Evolutionary conservation across 352 stramenopile genomes (phyloP).

Genomic region (Phytopythium chamaehyphon): DNA sequence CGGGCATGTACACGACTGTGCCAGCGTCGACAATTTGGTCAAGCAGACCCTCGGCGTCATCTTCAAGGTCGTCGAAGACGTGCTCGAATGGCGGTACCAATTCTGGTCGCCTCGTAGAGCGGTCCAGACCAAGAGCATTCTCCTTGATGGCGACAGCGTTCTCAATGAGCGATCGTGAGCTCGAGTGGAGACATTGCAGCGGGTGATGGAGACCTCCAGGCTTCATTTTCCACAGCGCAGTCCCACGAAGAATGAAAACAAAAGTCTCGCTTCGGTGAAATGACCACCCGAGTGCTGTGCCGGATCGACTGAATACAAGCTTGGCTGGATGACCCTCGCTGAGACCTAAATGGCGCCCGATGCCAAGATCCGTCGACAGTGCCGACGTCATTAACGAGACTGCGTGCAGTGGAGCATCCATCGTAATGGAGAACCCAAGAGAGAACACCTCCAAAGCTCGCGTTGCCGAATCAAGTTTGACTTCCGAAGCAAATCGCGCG

Average conservation of each 20-base stretch:
- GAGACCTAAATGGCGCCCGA: conserved; percentile 22
- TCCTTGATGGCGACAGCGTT: conserved; percentile 15
- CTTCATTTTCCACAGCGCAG: conserved; percentile 23
- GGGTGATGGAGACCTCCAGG: conserved; percentile 17
- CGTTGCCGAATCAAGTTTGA: conserved; percentile 9
- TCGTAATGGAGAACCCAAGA: conserved; percentile 17
- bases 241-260: conserved; percentile 34
- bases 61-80: conserved; percentile 20
- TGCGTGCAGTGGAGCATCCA: conserved; percentile 18
- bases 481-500: conserved; percentile 5
- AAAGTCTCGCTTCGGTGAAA: conserved; percentile 34
- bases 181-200: conserved; percentile 17
- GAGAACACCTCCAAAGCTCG: conserved; percentile 14
- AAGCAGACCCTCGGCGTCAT: not conserved
- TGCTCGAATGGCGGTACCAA: conserved; percentile 15
- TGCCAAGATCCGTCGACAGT: conserved; percentile 23
- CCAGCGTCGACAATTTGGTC: conserved; percentile 20
- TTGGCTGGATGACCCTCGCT: not conserved
- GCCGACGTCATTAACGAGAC: conserved; percentile 14
- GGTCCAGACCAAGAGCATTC: conserved; percentile 7
- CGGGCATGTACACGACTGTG: conserved; percentile 44
- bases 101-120: not conserved
- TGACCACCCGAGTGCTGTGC: conserved; percentile 28
- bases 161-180: conserved; percentile 11
- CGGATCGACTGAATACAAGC: conserved; percentile 7